Evolutionary conservation across 2,329 filamentous ascomycete species (phyloP).

Genomic region (Fusarium solani-melongenae): DNA sequence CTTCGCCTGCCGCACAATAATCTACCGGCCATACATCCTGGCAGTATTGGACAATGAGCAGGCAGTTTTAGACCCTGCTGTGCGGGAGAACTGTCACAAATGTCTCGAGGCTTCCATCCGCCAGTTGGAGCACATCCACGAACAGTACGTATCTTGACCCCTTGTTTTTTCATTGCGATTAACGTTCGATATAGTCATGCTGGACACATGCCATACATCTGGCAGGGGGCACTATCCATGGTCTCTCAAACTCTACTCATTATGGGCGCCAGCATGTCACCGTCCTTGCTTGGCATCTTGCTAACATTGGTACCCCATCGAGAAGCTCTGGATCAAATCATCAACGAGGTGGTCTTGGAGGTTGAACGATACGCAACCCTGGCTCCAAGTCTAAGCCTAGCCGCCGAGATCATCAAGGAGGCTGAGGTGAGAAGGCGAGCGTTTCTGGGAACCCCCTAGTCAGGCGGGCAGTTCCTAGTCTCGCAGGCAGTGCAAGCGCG

Average conservation of each 20-base stretch:
- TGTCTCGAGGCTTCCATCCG: conserved; percentile 83
- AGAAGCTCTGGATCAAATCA: conserved; percentile 78
- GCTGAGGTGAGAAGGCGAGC: conserved; percentile 78
- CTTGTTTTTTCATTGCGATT: conserved; percentile 2
- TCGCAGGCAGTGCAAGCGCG: neutral
- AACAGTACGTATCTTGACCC: conserved; percentile 68
- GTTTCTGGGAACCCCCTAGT: conserved; percentile 61
- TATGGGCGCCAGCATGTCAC: conserved; percentile 87
- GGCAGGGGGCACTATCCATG: conserved; percentile 86
- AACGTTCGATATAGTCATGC: conserved; percentile 66
- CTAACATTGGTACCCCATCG: conserved; percentile 64
- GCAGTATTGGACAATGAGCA: conserved; percentile 83
- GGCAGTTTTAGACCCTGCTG: conserved; percentile 75
- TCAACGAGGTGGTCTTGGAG: conserved; percentile 80
- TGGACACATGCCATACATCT: conserved; percentile 86
- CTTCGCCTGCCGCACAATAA: conserved; percentile 87
- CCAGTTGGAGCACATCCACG: conserved; percentile 81
- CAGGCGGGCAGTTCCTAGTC: neutral
- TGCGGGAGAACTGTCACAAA: conserved; percentile 82
- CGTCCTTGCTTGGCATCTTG: conserved; percentile 75
- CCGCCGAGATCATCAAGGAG: conserved; percentile 84
- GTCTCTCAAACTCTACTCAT: conserved; percentile 84
- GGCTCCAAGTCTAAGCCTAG: conserved; percentile 79
- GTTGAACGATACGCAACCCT: conserved; percentile 79
- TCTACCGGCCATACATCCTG: conserved; percentile 85